Evolutionary conservation across 331 rosid species (phyloP).

Genomic region (Malus hybrid): DNA sequence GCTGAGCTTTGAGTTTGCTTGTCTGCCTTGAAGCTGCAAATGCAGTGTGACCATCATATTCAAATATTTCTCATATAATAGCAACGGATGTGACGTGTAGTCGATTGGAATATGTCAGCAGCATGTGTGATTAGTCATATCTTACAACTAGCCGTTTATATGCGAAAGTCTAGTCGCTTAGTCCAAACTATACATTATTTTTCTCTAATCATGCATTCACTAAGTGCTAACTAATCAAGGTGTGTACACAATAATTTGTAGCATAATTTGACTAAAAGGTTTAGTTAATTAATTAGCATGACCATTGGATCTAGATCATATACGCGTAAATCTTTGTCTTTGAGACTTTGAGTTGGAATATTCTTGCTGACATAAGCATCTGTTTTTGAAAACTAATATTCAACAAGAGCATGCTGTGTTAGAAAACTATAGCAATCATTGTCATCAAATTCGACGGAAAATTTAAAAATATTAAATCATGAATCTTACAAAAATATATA

Average conservation of each 20-base stretch:
- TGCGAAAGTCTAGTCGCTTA: neutral
- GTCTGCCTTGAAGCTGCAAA: too few relatives aligned
- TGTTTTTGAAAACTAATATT: neutral
- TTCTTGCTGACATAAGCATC: neutral
- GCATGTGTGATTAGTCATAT: neutral
- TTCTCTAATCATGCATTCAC: neutral
- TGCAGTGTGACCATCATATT: too few relatives aligned
- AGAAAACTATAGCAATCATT: neutral
- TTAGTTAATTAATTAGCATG: too few relatives aligned
- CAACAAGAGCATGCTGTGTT: neutral
- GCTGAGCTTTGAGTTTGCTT: too few relatives aligned
- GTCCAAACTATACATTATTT: neutral
- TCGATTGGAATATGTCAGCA: neutral
- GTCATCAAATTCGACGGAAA: neutral
- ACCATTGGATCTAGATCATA: too few relatives aligned
- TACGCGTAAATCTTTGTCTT: neutral
- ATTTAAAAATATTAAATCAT: neutral
- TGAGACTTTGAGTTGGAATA: slow-evolving; percentile 1
- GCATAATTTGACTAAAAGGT: neutral
- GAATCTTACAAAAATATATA: too few relatives aligned
- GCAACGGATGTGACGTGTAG: neutral
- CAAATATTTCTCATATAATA: too few relatives aligned
- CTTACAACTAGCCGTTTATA: neutral
- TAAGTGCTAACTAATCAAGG: too few relatives aligned
- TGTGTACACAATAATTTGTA: neutral